Percentiles rank a stretch among this genome's conserved stretches.
phyloP scores from a whole-genome alignment of 2,329 filamentous ascomycete species.

The Monosporascus sp. region DNA sequence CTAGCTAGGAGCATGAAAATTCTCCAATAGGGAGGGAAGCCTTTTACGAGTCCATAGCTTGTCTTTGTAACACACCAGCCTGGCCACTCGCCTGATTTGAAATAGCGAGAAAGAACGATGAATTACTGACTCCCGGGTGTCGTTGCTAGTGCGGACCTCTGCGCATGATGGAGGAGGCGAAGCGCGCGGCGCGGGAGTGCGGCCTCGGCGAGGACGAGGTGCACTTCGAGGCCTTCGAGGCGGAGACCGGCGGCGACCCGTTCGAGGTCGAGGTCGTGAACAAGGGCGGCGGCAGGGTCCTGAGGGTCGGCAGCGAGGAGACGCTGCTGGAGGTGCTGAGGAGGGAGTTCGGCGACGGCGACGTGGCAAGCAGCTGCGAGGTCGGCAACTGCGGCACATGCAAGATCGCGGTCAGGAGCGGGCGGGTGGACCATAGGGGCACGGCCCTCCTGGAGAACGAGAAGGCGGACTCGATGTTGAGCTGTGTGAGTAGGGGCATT shows the following conservation, averaged over 20 bases:
- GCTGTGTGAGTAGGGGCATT: conserved; percentile 48
- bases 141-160: conserved; percentile 44
- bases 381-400: conserved; percentile 52
- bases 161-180: conserved; percentile 50
- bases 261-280: conserved; percentile 52
- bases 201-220: conserved; percentile 45
- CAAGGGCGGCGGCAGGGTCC: conserved; percentile 14
- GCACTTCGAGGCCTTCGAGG: conserved; percentile 56
- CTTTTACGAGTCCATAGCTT: no score
- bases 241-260: conserved; percentile 49
- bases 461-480: conserved; percentile 38
- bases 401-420: conserved; percentile 35
- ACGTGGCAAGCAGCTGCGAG: conserved; percentile 44
- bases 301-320: conserved; percentile 44
- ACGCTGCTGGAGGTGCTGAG: conserved; percentile 44
- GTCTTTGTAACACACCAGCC: no score
- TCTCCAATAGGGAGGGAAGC: no score
- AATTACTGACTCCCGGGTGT: no score
- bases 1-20: no score
- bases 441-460: conserved; percentile 41
- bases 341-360: conserved; percentile 32
- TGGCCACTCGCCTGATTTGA: no score
- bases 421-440: conserved; percentile 44
- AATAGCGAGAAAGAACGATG: no score
- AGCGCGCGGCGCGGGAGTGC: conserved; percentile 31